A percentile compares a stretch with the other conserved stretches of the same genome.
phyloP scores from a whole-genome alignment of 441 rosid genomes.

The Populus trichocarpa region DNA sequence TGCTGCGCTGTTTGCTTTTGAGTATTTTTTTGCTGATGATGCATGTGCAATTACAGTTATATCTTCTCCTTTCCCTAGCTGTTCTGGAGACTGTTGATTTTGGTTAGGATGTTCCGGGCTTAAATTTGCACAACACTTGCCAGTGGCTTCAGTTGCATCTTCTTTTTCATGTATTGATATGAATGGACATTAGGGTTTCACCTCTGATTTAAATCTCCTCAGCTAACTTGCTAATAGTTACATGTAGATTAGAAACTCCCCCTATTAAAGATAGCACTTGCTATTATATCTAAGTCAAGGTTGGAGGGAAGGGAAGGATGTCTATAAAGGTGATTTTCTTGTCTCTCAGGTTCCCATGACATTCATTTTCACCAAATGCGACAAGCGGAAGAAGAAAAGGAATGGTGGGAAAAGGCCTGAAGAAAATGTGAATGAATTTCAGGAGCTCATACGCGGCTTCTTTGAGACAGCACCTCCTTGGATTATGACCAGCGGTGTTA shows the following conservation, averaged over 20 bases:
- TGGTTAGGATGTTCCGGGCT: neutral
- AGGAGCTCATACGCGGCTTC: constrained; percentile 67
- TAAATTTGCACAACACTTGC: neutral
- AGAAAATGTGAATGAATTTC: constrained; percentile 71
- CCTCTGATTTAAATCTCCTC: neutral
- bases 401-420: constrained; percentile 86
- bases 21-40: neutral
- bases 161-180: too few species aligned
- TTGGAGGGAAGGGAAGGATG: neutral
- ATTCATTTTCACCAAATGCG: constrained; percentile 85
- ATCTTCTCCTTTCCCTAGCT: neutral
- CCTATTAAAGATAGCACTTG: neutral
- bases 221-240: neutral
- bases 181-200: neutral
- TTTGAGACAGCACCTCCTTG: constrained; percentile 84
- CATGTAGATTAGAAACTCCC: neutral
- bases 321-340: neutral
- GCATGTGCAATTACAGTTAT: neutral
- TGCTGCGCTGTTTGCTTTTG: neutral
- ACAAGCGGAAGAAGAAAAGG: constrained; percentile 89
- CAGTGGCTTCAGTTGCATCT: neutral
- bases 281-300: neutral
- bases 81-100: neutral
- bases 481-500: constrained; percentile 96
- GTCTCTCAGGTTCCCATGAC: constrained; percentile 82